Evolutionary conservation across 352 stramenopile genomes (phyloP), one percentile per base, ranked within the genome.

Genomic region (Phytopythium delawarense): DNA sequence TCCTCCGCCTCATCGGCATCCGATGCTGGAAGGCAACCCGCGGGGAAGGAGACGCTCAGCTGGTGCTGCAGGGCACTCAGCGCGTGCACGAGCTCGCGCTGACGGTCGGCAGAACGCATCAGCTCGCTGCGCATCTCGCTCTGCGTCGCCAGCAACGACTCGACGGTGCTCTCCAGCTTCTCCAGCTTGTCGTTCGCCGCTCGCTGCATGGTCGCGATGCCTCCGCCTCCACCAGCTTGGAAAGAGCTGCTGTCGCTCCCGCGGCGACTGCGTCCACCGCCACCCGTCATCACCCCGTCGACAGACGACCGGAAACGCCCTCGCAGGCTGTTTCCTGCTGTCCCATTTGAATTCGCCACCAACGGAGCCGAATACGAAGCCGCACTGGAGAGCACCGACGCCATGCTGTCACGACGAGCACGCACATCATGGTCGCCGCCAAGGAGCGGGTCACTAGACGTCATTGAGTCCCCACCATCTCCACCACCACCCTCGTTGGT

Each of bases 101-200:
- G 72, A 9, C 60, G 66, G 39, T 78, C 67, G n/a, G 72, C 54
- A 13, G 62, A 60, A 40, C 64, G 64, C 30, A 57, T 57, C 25
- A 84, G 67, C 16, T 83, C 70, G 37, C 84, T 69, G 32, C 79
- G 75, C 39, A 87, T 79, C 51, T 88, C 76, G 21, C 9, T 52
- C 46, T 89, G 78, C 6, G 60, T 49, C 13, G 51, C 63, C 39
- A 75, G 46, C 16, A 89, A 34, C 15, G 62, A 61, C 44, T 72
- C 73, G 32, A 89, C 71, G 16, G 65, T 76, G 7, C 65, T 61
- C 59, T 89, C 76, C 9, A 88, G 74, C 50, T 70, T 75, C 34
- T 89, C 78, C 16, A 89, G 45, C 56, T 85, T 88, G 11, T 57
- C 61, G 4, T 57, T 13, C 9, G 66, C 66, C 5, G 58, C 46